phyloP scores from a whole-genome alignment of 1,139 yeast species.

The Pichia sp. region DNA sequence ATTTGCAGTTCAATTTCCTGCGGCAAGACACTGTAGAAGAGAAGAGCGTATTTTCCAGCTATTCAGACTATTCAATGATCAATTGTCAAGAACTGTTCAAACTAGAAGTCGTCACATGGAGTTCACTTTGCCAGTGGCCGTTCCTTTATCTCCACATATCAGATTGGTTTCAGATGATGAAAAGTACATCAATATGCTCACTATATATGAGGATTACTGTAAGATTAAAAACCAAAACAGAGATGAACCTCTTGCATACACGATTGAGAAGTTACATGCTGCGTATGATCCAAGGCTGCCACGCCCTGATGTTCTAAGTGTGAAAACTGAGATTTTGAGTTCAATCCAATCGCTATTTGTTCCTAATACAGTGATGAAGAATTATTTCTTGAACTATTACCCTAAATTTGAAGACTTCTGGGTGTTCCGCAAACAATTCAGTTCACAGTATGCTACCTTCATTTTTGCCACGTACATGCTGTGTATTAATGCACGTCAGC shows the following conservation, averaged over 20 bases:
- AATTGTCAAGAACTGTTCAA: constrained; percentile 76
- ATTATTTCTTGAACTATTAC: constrained; percentile 58
- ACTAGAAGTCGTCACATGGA: constrained; percentile 80
- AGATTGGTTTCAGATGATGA: constrained; percentile 84
- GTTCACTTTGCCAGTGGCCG: constrained; percentile 86
- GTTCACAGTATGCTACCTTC: constrained; percentile 94
- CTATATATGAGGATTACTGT: constrained; percentile 86
- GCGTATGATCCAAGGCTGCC: constrained; percentile 92
- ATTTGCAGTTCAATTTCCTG: constrained; percentile 96
- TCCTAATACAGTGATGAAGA: constrained; percentile 79
- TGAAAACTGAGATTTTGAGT: constrained; percentile 83
- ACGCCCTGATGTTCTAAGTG: constrained; percentile 84
- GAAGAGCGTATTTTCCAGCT: constrained; percentile 93
- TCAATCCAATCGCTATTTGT: constrained; percentile 85
- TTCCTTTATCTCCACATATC: constrained; percentile 92
- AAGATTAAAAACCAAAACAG: constrained; percentile 67
- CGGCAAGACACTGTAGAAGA: constrained; percentile 94
- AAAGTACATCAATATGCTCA: constrained; percentile 74
- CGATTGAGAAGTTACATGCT: constrained; percentile 81
- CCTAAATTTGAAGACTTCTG: constrained; percentile 89
- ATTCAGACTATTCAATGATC: constrained; percentile 81
- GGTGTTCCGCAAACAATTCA: constrained; percentile 92
- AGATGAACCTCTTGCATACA: constrained; percentile 86
- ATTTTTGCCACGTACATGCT: constrained; percentile 91
- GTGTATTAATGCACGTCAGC: constrained; percentile 91